Evolutionary conservation across 2,329 filamentous ascomycete species (phyloP), one percentile per base, ranked within the genome.

Genomic region (Dendryphion nanum): DNA sequence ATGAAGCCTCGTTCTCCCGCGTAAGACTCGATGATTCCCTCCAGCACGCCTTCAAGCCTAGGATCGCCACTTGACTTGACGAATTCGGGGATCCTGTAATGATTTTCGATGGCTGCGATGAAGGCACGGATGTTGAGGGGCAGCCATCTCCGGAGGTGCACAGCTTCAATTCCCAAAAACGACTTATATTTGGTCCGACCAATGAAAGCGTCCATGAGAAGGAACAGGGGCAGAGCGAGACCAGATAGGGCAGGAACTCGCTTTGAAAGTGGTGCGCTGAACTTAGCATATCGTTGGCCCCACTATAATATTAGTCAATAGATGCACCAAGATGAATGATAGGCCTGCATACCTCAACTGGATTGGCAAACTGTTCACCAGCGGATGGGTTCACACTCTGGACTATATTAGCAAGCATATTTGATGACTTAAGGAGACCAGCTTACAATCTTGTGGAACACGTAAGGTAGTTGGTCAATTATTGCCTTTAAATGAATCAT

Each of bases 201-300:
- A 4, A 78, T 62, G 42, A 78, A 78, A 0, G 74, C 75, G 48
- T 78, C 74, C 74, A 78, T 76, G 4, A 78, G 63, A 0, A 78
- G 62, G 37, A 72, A 78, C 0, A 75, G 71, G 0, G 53, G 53
- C 16, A 57, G 44, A 6, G 52, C 53, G 18, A 78, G 53, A 0
- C 74, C 74, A 0, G 72, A 76, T 0, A 74, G 70, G 2, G 74
- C 75, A 0, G 75, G 74, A 3, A 71, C 73, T 6, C 74, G 57
- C 41, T 69, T 74, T 0, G 73, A 77, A 0, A 78, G 50, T 1
- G 74, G 74, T 0, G 75, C 66, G 0, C 70, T 74, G 48, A 77
- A 77, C 42, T 75, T 72, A 3, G 53, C 53, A 35, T 57, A 57
- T 35, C 51, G 40, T 29, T 46, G 48, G 15, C 42, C 47, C 45